Conservation (phyloP, 2,329 filamentous ascomycete species). For the Fusarium nygamai region DNA sequence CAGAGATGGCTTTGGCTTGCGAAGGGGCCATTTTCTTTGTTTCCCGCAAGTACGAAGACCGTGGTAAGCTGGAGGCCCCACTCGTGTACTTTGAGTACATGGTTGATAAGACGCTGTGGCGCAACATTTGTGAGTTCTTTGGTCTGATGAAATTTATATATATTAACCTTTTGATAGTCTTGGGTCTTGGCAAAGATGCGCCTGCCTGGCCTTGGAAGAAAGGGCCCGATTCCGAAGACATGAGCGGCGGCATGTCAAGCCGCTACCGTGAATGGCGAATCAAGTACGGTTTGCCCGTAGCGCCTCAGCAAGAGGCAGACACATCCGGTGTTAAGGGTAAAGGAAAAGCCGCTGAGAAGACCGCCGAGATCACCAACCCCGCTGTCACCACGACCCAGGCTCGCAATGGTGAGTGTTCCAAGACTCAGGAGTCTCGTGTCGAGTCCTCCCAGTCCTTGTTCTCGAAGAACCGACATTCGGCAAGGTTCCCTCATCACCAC, state of each 20-base stretch:
- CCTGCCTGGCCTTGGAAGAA: background rate
- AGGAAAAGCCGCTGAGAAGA: too few species aligned
- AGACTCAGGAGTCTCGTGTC: too few species aligned
- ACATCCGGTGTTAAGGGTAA: background rate
- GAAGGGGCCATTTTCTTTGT: background rate
- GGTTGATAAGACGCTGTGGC: background rate
- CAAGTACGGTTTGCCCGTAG: background rate
- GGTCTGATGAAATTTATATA: background rate
- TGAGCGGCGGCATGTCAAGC: background rate
- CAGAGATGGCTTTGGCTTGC: too few species aligned
- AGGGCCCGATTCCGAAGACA: background rate
- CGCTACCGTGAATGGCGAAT: background rate
- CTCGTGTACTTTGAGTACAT: background rate
- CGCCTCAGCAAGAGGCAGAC: background rate
- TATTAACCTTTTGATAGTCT: background rate
- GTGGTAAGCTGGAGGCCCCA: background rate
- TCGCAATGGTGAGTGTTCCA: too few species aligned
- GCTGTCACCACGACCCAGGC: too few species aligned
- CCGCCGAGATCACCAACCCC: too few species aligned
- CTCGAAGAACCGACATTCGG: too few species aligned
- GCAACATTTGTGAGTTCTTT: background rate
- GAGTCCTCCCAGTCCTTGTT: too few species aligned
- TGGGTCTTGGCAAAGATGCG: background rate
- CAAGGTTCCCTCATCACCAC: too few species aligned
- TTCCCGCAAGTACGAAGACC: background rate